phyloP scores from a whole-genome alignment of 2,329 filamentous ascomycete genomes.

The Claviceps humidiphila region DNA sequence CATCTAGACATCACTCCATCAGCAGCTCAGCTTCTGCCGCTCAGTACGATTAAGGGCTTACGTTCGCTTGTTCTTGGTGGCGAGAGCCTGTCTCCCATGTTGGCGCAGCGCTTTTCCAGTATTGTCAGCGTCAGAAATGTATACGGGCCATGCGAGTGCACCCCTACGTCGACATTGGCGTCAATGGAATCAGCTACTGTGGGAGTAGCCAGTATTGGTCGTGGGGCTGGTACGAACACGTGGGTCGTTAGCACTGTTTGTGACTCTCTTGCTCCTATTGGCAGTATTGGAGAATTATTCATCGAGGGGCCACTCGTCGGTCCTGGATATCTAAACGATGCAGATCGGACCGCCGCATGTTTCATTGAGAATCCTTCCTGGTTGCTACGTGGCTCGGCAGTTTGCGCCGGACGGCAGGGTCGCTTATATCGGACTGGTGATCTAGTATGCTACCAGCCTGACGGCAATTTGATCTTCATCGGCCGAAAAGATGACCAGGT shows the following conservation, averaged over 20 bases:
- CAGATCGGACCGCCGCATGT: slow-evolving; percentile 9
- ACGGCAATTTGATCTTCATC: slow-evolving; percentile 26
- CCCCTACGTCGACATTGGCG: background rate
- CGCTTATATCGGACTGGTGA: slow-evolving; percentile 14
- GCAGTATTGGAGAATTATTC: slow-evolving; percentile 15
- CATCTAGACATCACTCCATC: slow-evolving; percentile 3
- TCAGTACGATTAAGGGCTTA: background rate
- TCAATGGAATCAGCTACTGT: background rate
- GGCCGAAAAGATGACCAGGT: slow-evolving; percentile 38
- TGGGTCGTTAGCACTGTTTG: slow-evolving; percentile 13
- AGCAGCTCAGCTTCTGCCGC: background rate
- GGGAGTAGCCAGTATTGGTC: background rate
- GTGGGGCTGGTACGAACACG: background rate
- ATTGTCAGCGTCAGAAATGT: background rate
- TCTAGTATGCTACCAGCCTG: slow-evolving; percentile 12
- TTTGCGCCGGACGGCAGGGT: slow-evolving; percentile 13
- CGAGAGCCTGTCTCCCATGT: background rate
- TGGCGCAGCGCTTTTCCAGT: background rate
- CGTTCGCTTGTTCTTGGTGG: slow-evolving; percentile 1
- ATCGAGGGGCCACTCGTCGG: slow-evolving; percentile 14
- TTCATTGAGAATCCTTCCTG: slow-evolving; percentile 15
- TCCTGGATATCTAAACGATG: slow-evolving; percentile 12
- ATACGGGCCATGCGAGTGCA: slow-evolving; percentile 5
- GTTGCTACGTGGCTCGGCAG: slow-evolving; percentile 5
- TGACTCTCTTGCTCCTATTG: slow-evolving; percentile 8